Evolutionary conservation across 495 filamentous ascomycete species (phyloP).

Genomic region (Aspergillus heteromorphus): DNA sequence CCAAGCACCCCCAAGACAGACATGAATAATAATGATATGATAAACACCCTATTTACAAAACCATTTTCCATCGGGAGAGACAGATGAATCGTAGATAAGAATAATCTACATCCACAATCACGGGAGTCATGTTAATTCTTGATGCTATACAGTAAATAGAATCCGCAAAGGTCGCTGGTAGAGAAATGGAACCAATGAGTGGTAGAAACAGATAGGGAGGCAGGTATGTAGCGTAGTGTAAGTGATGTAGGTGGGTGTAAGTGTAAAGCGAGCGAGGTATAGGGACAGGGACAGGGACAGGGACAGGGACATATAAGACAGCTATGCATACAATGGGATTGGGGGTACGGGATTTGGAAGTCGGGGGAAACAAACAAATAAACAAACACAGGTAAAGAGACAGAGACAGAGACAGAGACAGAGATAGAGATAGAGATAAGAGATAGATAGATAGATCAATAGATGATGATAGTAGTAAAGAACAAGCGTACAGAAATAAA

Average conservation of each 20-base stretch:
- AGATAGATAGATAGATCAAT: no score
- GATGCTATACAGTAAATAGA: conserved; percentile 2
- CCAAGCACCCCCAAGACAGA: background rate
- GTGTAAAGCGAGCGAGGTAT: no score
- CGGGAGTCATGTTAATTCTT: background rate
- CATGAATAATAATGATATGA: background rate
- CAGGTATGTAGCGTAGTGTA: no score
- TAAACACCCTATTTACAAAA: background rate
- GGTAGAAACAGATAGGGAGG: background rate
- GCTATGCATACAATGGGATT: conserved; percentile 11
- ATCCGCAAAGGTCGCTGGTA: background rate
- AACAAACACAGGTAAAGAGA: no score
- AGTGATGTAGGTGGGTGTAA: no score
- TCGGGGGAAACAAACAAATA: no score
- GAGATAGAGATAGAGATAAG: no score
- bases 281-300: background rate
- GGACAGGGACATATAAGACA: background rate
- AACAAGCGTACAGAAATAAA: conserved; percentile 19
- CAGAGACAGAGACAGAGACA: conserved; percentile 12
- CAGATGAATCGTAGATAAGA: background rate
- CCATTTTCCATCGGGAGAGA: background rate
- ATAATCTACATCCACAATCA: background rate
- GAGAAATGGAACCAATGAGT: background rate
- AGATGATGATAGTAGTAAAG: no score
- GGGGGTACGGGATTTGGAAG: no score